Evolutionary conservation across 2,329 filamentous ascomycete genomes (phyloP).

Genomic region (Pezicula rhizophila): DNA sequence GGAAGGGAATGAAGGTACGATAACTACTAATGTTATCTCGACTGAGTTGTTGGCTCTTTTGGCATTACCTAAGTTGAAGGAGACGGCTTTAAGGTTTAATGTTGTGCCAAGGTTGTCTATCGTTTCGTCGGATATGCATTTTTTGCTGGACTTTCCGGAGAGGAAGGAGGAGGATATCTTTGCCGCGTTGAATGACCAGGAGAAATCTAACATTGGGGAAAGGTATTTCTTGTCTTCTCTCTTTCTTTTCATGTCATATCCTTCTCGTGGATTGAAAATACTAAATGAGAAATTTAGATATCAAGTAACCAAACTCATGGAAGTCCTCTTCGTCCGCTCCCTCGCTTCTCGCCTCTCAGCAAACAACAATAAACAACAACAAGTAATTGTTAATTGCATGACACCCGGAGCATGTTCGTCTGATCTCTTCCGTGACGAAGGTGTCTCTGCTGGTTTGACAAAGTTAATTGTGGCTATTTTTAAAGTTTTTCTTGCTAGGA

Average conservation of each 20-base stretch:
- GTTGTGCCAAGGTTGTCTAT: slow-evolving; percentile 8
- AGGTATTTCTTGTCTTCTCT: neutral
- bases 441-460: neutral
- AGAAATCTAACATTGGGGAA: neutral
- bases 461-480: slow-evolving; percentile 17
- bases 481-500: slow-evolving; percentile 32
- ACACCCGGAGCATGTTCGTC: slow-evolving; percentile 48
- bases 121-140: neutral
- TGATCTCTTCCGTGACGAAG: slow-evolving; percentile 33
- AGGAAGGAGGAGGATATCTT: slow-evolving; percentile 1
- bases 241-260: no score
- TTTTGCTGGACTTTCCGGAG: neutral
- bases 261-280: no score
- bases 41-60: slow-evolving; percentile 16
- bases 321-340: slow-evolving; percentile 36
- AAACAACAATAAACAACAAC: slow-evolving; percentile 5
- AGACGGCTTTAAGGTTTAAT: slow-evolving; percentile 9
- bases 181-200: neutral
- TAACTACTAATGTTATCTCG: slow-evolving; percentile 18
- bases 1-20: slow-evolving; percentile 10
- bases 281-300: slow-evolving; percentile 29
- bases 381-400: slow-evolving; percentile 42
- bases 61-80: slow-evolving; percentile 13
- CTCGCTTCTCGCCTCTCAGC: slow-evolving; percentile 23
- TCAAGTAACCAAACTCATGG: slow-evolving; percentile 38